phyloP scores from a whole-genome alignment of 2,329 filamentous ascomycete genomes.

The Knufia petricola region DNA sequence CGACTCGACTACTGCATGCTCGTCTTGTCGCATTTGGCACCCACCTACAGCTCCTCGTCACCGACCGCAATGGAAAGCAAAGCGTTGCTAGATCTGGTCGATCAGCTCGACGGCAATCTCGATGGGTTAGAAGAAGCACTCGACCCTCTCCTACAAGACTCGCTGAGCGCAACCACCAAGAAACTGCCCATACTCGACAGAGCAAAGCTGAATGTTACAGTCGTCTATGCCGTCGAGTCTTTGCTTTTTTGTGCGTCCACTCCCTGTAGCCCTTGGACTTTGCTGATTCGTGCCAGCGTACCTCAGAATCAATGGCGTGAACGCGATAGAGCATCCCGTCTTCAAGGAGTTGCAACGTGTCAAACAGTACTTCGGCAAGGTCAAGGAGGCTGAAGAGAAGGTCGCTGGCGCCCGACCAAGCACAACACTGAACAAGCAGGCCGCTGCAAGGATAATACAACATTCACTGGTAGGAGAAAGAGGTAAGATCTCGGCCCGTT shows the following conservation, averaged over 20 bases:
- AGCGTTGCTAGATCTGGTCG: slow-evolving; percentile 32
- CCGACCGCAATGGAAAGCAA: slow-evolving; percentile 4
- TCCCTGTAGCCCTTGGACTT: background rate
- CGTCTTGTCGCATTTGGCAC: background rate
- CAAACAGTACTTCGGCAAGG: slow-evolving; percentile 86
- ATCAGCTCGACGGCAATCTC: slow-evolving; percentile 66
- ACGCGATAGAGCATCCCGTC: slow-evolving; percentile 76
- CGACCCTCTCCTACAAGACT: slow-evolving; percentile 58
- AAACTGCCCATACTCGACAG: slow-evolving; percentile 88
- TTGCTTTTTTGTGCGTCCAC: slow-evolving; percentile 64
- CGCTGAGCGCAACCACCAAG: slow-evolving; percentile 58
- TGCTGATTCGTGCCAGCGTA: slow-evolving; percentile 44
- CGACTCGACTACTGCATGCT: no score
- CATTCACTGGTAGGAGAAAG: slow-evolving; percentile 54
- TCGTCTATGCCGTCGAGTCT: slow-evolving; percentile 83
- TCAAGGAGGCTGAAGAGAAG: slow-evolving; percentile 59
- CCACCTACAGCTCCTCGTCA: background rate
- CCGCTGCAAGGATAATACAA: slow-evolving; percentile 72
- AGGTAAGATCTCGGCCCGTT: background rate
- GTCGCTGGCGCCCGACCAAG: slow-evolving; percentile 41
- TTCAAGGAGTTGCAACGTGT: slow-evolving; percentile 78
- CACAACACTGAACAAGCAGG: slow-evolving; percentile 60
- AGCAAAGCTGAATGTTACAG: slow-evolving; percentile 83
- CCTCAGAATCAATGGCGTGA: slow-evolving; percentile 65
- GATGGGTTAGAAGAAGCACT: slow-evolving; percentile 68